A percentile compares a stretch with the other conserved stretches of the same genome.
phyloP scores from a whole-genome alignment of 1,284 basidiomycete species.

The Salmacisia buchloeana region DNA sequence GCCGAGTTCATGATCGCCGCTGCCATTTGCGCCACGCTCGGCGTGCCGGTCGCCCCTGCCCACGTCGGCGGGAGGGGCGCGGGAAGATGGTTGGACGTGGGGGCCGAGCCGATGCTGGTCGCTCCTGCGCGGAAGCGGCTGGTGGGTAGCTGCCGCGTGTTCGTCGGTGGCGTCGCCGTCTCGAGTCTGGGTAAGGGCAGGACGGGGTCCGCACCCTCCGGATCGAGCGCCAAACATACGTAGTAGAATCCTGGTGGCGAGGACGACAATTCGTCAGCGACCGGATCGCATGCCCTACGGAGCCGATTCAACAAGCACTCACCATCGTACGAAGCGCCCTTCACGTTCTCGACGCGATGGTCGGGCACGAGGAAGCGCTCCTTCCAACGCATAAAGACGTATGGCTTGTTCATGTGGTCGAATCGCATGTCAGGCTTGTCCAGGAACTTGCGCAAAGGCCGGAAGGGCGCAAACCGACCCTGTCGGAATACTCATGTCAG shows the following conservation, averaged over 20 bases:
- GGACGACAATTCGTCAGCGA: slow-evolving; percentile 16
- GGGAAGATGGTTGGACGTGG: too few species aligned
- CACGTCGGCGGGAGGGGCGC: not conserved
- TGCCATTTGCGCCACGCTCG: slow-evolving; percentile 11
- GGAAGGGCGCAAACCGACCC: slow-evolving; percentile 36
- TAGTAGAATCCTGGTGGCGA: slow-evolving; percentile 62
- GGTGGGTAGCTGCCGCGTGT: not conserved
- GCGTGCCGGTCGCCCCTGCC: too few species aligned
- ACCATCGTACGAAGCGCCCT: slow-evolving; percentile 76
- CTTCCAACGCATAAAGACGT: slow-evolving; percentile 89
- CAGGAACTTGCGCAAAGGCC: slow-evolving; percentile 23
- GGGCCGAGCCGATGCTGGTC: too few species aligned
- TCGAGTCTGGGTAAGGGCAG: not conserved
- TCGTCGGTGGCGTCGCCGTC: slow-evolving; percentile 8
- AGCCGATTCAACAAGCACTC: slow-evolving; percentile 58
- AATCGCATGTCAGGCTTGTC: slow-evolving; percentile 27
- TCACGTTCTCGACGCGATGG: slow-evolving; percentile 86
- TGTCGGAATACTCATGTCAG: not conserved
- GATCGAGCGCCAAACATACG: slow-evolving; percentile 66
- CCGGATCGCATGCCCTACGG: slow-evolving; percentile 8
- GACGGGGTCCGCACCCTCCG: not conserved
- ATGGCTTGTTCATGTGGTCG: slow-evolving; percentile 43
- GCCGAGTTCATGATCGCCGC: slow-evolving; percentile 12
- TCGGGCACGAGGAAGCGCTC: slow-evolving; percentile 91
- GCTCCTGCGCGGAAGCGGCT: not conserved